These are phyloP conservation scores for Colletotrichum euphorbiae DNA, from an alignment of 2,329 filamentous ascomycete species.

Conservation along the genomic window DNA sequence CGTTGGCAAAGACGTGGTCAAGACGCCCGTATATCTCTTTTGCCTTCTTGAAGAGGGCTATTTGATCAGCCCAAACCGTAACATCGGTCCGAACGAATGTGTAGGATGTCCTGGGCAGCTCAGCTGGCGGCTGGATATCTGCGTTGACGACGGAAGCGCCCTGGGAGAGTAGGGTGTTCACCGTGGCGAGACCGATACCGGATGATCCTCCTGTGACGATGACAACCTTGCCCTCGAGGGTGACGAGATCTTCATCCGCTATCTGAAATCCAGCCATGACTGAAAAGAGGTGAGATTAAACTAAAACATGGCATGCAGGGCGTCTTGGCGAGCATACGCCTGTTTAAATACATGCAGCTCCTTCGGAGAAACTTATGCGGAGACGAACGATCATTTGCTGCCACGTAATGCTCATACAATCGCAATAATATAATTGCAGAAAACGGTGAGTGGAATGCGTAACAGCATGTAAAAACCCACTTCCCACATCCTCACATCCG, in stretches of 20 bases:
- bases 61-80: conserved; percentile 61
- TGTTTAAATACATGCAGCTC: neutral
- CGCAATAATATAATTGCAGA: neutral
- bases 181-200: conserved; percentile 77
- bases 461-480: too few relatives aligned
- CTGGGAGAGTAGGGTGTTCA: conserved; percentile 60
- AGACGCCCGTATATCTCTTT: conserved; percentile 77
- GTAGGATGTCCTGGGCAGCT: conserved; percentile 44
- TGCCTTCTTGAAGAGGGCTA: conserved; percentile 62
- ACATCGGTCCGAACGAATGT: conserved; percentile 61
- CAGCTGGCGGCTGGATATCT: conserved; percentile 60
- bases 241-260: conserved; percentile 54
- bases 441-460: neutral
- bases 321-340: neutral
- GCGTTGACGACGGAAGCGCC: conserved; percentile 67
- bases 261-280: conserved; percentile 60
- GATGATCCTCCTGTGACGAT: conserved; percentile 78
- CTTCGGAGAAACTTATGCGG: neutral
- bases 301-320: neutral
- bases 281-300: neutral
- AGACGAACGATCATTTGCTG: neutral
- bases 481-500: too few relatives aligned
- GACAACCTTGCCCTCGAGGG: conserved; percentile 72
- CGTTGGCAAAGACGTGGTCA: conserved; percentile 80
- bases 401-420: neutral